Evolutionary conservation across 208 protist genomes (phyloP).

Genomic region (Leishmania arabica): DNA sequence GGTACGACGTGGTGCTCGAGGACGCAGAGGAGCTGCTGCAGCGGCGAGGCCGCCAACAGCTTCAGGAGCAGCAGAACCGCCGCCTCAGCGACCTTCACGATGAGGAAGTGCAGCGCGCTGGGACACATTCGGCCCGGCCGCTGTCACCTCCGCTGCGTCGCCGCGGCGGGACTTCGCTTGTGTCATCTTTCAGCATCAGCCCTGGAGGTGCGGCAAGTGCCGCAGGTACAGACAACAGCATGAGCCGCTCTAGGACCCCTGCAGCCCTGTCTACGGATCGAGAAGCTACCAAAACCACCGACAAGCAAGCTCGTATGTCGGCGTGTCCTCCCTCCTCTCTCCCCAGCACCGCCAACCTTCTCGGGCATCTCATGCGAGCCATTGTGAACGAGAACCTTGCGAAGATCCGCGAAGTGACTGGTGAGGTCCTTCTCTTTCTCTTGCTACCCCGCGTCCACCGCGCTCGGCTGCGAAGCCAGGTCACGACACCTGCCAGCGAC

Average conservation of each 20-base stretch:
- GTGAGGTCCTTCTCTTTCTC: slow-evolving; percentile 12
- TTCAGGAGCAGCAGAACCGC: not conserved
- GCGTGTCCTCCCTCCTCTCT: not conserved
- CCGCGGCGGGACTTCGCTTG: not conserved
- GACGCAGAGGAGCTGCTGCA: slow-evolving; percentile 26
- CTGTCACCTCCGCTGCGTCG: slow-evolving; percentile 10
- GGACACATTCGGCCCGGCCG: not conserved
- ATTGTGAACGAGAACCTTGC: slow-evolving; percentile 20
- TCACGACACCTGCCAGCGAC: not conserved
- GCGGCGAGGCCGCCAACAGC: not conserved
- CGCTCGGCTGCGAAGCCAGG: slow-evolving; percentile 13
- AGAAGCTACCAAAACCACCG: not conserved
- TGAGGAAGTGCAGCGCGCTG: not conserved
- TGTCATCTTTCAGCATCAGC: slow-evolving; percentile 9
- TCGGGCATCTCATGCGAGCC: slow-evolving; percentile 18
- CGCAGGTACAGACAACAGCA: not conserved
- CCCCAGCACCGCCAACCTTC: slow-evolving; percentile 19
- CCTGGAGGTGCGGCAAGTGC: not conserved
- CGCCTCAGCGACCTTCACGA: not conserved
- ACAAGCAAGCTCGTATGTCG: not conserved
- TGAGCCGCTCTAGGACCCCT: not conserved
- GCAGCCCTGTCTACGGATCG: not conserved
- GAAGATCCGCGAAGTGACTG: slow-evolving; percentile 6
- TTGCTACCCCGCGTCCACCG: slow-evolving; percentile 20
- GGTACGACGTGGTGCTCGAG: slow-evolving; percentile 28